Evolutionary conservation across 2,329 filamentous ascomycete species (phyloP).

Genomic region (Sporothrix curviconia): DNA sequence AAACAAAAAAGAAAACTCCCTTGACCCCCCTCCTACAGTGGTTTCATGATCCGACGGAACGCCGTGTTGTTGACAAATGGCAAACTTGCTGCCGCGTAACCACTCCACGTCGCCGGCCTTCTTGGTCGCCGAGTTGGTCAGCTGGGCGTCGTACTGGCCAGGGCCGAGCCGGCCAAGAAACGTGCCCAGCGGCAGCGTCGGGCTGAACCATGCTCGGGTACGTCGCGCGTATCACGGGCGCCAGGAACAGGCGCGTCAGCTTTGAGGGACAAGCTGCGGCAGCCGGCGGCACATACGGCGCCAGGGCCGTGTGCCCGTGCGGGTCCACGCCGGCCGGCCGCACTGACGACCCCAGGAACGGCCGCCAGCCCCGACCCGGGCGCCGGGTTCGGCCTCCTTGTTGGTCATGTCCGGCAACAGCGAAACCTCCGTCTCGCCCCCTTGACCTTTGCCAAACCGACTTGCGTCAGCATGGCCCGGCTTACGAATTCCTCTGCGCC

Average conservation of each 20-base stretch:
- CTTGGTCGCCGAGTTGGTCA: not conserved
- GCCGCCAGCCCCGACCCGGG: constrained; percentile 18
- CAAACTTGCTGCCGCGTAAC: not conserved
- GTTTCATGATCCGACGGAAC: constrained; percentile 11
- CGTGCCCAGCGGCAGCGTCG: constrained; percentile 38
- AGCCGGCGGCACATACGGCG: constrained; percentile 35
- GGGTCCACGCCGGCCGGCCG: constrained; percentile 56
- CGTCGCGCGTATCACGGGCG: constrained; percentile 22
- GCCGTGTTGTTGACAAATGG: constrained; percentile 15
- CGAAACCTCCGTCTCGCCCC: constrained; percentile 56
- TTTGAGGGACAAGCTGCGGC: constrained; percentile 6
- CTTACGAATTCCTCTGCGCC: no score
- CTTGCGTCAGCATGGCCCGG: constrained; percentile 45
- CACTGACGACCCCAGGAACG: constrained; percentile 48
- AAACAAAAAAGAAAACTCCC: no score
- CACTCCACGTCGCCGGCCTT: constrained; percentile 27
- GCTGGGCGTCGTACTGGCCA: constrained; percentile 30
- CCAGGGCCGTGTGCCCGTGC: constrained; percentile 34
- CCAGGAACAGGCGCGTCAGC: constrained; percentile 21
- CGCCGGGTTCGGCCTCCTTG: not conserved
- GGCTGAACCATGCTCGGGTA: constrained; percentile 29
- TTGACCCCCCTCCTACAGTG: not conserved
- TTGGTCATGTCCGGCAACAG: constrained; percentile 48
- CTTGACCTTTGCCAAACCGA: constrained; percentile 59
- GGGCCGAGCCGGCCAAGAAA: constrained; percentile 41